phyloP scores from a whole-genome alignment of 2,329 filamentous ascomycete species.

The Dactylonectria macrodidyma region DNA sequence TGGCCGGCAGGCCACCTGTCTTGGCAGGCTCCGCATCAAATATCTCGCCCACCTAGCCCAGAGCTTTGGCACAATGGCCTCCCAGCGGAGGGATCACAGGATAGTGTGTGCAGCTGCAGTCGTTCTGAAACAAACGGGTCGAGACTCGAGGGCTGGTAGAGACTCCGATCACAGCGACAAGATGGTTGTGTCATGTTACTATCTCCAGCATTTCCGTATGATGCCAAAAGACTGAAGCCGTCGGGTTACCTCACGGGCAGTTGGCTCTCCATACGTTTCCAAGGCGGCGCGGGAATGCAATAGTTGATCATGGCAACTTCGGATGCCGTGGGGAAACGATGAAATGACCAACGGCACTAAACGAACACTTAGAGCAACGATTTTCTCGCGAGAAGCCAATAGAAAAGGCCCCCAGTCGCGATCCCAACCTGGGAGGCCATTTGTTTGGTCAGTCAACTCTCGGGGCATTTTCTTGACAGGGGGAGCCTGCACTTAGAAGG shows the following conservation, averaged over 20 bases:
- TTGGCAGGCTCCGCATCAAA: conserved; percentile 37
- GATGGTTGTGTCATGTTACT: background rate
- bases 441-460: conserved; percentile 10
- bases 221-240: background rate
- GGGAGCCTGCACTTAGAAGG: background rate
- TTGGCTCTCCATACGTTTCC: background rate
- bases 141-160: background rate
- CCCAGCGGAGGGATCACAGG: conserved; percentile 2
- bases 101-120: conserved; percentile 19
- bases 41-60: conserved; percentile 22
- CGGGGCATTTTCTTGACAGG: conserved; percentile 8
- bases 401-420: conserved; percentile 1
- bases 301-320: conserved; percentile 6
- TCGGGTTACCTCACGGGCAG: conserved; percentile 6
- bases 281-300: conserved; percentile 7
- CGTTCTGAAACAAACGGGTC: background rate
- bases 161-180: background rate
- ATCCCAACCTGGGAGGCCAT: background rate
- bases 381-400: conserved; percentile 11
- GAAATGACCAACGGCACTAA: conserved; percentile 32
- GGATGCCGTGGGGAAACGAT: conserved; percentile 2
- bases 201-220: background rate
- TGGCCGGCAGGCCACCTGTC: conserved; percentile 37
- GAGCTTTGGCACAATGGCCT: conserved; percentile 25
- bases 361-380: conserved; percentile 6